Percentiles rank a stretch among this genome's conserved stretches.
Conservation (phyloP, 768 basidiomycete genomes). For the Boletales sp. region DNA sequence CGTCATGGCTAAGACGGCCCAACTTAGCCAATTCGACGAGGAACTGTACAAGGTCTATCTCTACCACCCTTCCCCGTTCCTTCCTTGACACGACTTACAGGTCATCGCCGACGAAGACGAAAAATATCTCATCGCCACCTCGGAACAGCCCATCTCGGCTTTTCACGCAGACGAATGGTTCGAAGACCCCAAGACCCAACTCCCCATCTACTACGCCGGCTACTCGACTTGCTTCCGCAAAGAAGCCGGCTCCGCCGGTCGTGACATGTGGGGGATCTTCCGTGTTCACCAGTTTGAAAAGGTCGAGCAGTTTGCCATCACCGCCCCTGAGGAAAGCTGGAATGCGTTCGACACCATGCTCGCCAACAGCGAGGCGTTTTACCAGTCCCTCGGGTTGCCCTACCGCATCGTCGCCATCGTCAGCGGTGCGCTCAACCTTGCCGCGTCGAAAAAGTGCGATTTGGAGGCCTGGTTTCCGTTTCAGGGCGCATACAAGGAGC, state of each 20-base stretch:
- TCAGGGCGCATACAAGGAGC: conserved; percentile 94
- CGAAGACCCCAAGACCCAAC: conserved; percentile 84
- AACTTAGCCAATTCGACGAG: conserved; percentile 97
- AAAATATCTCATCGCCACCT: conserved; percentile 98
- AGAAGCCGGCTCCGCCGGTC: conserved; percentile 95
- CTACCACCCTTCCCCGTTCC: not conserved
- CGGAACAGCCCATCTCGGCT: conserved; percentile 97
- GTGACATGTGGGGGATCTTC: conserved; percentile 99
- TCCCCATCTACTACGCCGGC: conserved; percentile 88
- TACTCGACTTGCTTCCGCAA: conserved; percentile 98
- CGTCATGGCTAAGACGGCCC: conserved; percentile 96
- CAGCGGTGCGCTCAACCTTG: conserved; percentile 94
- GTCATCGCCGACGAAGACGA: conserved; percentile 89
- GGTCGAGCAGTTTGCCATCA: conserved; percentile 95
- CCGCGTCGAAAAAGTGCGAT: conserved; percentile 96
- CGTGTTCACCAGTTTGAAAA: conserved; percentile 99
- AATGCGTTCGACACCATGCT: conserved; percentile 92
- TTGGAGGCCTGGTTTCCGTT: conserved; percentile 99
- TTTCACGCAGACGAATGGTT: conserved; percentile 98
- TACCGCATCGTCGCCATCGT: conserved; percentile 95
- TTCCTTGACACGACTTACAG: conserved; percentile 32
- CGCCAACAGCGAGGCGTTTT: conserved; percentile 87
- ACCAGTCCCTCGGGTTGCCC: conserved; percentile 89
- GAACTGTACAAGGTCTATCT: conserved; percentile 85
- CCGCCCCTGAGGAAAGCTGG: conserved; percentile 93